Evolutionary conservation across 192 early-diverging fungal species (phyloP), one percentile per base, ranked within the genome.

Genomic region (Coemansia sp.): DNA sequence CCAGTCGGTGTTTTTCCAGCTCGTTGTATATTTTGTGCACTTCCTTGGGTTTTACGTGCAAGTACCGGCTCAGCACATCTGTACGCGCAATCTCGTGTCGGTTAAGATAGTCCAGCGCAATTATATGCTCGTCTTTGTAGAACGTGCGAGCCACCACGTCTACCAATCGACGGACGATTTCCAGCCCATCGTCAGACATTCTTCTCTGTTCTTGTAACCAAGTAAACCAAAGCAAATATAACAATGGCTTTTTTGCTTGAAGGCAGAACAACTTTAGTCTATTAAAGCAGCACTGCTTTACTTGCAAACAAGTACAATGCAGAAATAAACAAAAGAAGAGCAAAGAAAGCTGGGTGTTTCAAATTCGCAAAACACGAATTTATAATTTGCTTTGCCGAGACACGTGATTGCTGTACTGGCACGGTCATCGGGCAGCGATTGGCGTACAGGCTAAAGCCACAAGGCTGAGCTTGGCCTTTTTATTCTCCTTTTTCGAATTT

Each of bases 61-160:
- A 65, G 29, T 71, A 73, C 26, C 78, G 69, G 10, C 86, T 84
- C 64, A 96, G 81, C 54, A 92, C 90, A 49, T 94, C 93, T 70
- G 91, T 90, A 24, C 85, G 86, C 29, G 89, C 83, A 52, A 89
- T 76, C 64, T 87, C 86, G 58, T 85, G 64, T 52, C 82, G 83
- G 64, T 89, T 90, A 19, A 97, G 86, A 48, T 88, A 83, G 83
- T 94, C 93, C 59, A 97, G 74, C 13, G 93, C 88, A 49, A 93
- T 84, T 66, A 97, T 86, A 51, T 87, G 87, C 38, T 83, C 78
- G 22, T 87, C 86, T 65, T 90, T 84, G 73, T 93, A 94, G 70
- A 94, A 97, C 6, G 90, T 90, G 41, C 94, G 84, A n/a, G 85
- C 84, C n/a, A 92, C 90, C 57, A 86, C 78, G 47, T 84, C 82